A percentile compares a stretch with the other conserved stretches of the same genome.
Evolutionary conservation across 2,329 filamentous ascomycete genomes (phyloP).

Genomic region (Exophiala lecanii-corni): DNA sequence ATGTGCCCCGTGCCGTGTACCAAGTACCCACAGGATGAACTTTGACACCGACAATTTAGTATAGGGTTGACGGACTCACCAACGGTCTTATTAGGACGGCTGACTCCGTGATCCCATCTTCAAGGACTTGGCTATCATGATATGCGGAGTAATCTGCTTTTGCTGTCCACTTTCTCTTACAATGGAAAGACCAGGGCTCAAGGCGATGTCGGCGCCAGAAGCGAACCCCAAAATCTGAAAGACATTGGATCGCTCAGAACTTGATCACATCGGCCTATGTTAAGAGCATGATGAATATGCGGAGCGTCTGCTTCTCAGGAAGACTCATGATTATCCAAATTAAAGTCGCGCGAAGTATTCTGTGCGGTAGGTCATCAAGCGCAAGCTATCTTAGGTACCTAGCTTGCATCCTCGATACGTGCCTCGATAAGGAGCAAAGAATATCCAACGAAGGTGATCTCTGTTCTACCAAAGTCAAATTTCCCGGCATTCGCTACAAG

Average conservation of each 20-base stretch:
- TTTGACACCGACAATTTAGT: not conserved
- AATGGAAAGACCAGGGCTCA: not conserved
- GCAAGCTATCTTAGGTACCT: too few relatives aligned
- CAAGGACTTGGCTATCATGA: not conserved
- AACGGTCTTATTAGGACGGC: not conserved
- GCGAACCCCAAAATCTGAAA: not conserved
- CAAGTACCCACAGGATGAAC: too few relatives aligned
- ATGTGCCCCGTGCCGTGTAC: too few relatives aligned
- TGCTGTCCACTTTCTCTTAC: not conserved
- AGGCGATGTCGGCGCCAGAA: not conserved
- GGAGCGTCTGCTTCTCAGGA: not conserved
- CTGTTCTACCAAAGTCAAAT: not conserved
- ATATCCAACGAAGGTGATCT: not conserved
- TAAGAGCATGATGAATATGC: not conserved
- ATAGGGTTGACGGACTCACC: not conserved
- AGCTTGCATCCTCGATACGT: too few relatives aligned
- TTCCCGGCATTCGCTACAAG: not conserved
- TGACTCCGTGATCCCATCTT: not conserved
- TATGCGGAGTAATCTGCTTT: not conserved
- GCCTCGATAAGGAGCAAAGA: not conserved
- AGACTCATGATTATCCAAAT: not conserved
- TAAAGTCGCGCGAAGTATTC: not conserved
- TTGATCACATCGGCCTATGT: not conserved
- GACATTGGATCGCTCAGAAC: not conserved
- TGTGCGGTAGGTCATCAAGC: not conserved